Evolutionary conservation across 805 yeast genomes (phyloP), one percentile per base, ranked within the genome.

Genomic region (Myxozyma geophila): DNA sequence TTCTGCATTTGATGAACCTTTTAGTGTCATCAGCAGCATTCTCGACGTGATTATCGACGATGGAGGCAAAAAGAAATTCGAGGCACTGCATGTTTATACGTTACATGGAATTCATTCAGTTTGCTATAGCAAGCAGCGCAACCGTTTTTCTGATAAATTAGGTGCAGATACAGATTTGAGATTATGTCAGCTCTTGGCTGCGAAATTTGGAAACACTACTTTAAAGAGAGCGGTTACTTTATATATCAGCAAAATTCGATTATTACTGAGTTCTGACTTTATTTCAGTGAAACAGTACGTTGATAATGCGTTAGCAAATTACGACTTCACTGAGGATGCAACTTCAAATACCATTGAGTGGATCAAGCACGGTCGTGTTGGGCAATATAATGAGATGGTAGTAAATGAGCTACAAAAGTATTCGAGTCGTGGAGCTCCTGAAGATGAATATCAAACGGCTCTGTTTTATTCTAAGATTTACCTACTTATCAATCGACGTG

Each of bases 281-380:
- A 21, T 48, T 35, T 59, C 57, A 17, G 43, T 23, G n/a, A 52
- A 49, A 41, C 35, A 28, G 19, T 53, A 12, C 23, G 41, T 52
- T 17, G 48, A 46, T 17, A 46, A 15, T 40, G 46, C 58, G 17
- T 33, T 54, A 7, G 41, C n/a, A 28, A 44, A 23, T 15, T 40
- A 59, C 28, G 66, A 60, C 19, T 78, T 84, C 58, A 79, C 83
- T 1, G 53, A 68, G 13, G 80, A 83, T 0, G 78, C 87, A 1
- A 76, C 87, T 36, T 68, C 71, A 0, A 80, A 82, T 52, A 76
- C 17, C 15, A 28, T 35, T 12, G 43, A 50, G 40, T 59, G 52
- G 57, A 19, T 47, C 39, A 39, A n/a, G 13, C 33, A 35, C 8
- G 8, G 10, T 8, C 50, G 15, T 41, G 12, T 49, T 17, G 52